Evolutionary conservation across 2,329 filamentous ascomycete genomes (phyloP), one percentile per base, ranked within the genome.

Genomic region (Annulohypoxylon truncatum): DNA sequence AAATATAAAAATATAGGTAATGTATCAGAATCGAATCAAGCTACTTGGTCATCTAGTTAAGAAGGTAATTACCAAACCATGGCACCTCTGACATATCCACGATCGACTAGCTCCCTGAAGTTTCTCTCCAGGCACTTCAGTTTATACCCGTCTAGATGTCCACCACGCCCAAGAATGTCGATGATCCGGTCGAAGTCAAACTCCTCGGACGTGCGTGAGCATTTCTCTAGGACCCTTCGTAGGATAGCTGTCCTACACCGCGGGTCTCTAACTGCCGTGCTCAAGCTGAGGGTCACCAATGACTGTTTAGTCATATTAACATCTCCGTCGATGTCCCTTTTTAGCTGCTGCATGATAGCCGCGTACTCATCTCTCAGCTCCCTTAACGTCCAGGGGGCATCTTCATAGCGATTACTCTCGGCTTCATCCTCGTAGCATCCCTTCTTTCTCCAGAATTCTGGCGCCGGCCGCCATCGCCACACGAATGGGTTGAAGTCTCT

Each of bases 401-500:
- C 70, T 35, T 75, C 73, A 22, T 61, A 61, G 7, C 61, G 46
- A 15, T 66, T 68, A n/a, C 54, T 52, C 18, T 31, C 53, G 5
- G 48, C 47, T 9, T 22, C 52, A 22, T 28, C 50, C 24, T 63
- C 57, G 12, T 42, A 28, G 2, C 2, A 4, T 1, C 67, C 50
- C 20, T 51, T 47, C 13, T 18, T 35, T 29, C 44, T 55, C 69
- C 70, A 67, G 15, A 63, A 52, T 2, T 69, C 66, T 15, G 56
- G 26, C 13, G 63, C 35, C 28, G 71, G 72, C 24, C 18, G 26
- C 73, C 73, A 74, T 29, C 64, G 55, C 59, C 69, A 73, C 18
- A 66, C 40, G 31, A 71, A 72, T 5, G 72, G 71, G 48, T 75
- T 69, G 38, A 72, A 71, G 33, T 75, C 74, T 15, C 73, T 62